These are phyloP conservation scores for Clarireedia sp. DNA, from an alignment of 2,329 filamentous ascomycete genomes.

Conservation along the genomic window DNA sequence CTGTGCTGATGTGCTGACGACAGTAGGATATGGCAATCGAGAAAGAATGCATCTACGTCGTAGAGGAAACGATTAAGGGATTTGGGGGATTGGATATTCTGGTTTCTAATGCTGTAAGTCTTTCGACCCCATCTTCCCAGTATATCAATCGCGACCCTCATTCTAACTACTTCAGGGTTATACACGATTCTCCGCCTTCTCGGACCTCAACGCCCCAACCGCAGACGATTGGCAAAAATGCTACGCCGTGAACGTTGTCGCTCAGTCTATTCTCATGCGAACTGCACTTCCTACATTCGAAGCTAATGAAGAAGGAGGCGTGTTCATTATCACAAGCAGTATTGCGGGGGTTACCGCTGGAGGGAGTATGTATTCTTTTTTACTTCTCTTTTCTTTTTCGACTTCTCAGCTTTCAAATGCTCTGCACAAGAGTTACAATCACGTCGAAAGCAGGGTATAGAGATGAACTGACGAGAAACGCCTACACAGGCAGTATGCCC, in stretches of 20 bases:
- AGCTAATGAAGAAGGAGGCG: conserved; percentile 53
- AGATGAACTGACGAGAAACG: not conserved
- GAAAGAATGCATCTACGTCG: conserved; percentile 43
- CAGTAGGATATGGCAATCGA: conserved; percentile 48
- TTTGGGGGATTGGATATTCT: conserved; percentile 59
- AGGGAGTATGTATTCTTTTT: conserved; percentile 6
- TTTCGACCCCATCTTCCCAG: not conserved
- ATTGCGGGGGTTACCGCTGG: conserved; percentile 40
- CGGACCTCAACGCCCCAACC: conserved; percentile 19
- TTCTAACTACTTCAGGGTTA: conserved; percentile 17
- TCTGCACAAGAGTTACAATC: no score
- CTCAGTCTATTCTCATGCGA: conserved; percentile 44
- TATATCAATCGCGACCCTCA: not conserved
- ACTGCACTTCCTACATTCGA: conserved; percentile 52
- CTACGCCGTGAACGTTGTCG: conserved; percentile 55
- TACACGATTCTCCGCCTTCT: conserved; percentile 25
- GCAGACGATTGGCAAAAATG: conserved; percentile 32
- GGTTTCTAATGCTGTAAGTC: conserved; percentile 53
- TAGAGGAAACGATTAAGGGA: conserved; percentile 45
- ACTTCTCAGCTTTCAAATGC: not conserved
- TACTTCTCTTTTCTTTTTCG: not conserved
- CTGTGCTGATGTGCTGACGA: not conserved
- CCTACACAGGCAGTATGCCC: conserved; percentile 10
- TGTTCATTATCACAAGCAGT: conserved; percentile 55
- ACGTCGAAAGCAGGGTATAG: not conserved